Evolutionary conservation across 2,329 filamentous ascomycete genomes (phyloP).

Genomic region (Aspergillus tanneri): DNA sequence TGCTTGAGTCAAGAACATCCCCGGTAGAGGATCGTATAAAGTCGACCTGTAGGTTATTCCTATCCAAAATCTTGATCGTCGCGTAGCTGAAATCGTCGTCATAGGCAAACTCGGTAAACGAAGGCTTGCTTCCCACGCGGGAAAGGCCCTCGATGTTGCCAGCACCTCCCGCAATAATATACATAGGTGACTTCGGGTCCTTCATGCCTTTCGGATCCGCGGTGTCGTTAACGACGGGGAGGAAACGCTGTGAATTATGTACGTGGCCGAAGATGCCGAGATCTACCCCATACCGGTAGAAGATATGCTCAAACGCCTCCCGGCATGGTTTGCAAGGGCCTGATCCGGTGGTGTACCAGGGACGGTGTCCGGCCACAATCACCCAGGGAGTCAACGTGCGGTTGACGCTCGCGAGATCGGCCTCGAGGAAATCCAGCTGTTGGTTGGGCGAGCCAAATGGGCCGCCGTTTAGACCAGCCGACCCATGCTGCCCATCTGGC

Average conservation of each 20-base stretch:
- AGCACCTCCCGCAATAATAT: conserved; percentile 56
- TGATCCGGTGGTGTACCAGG: conserved; percentile 48
- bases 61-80: conserved; percentile 49
- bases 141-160: conserved; percentile 58
- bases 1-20: conserved; percentile 49
- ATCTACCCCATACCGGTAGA: conserved; percentile 59
- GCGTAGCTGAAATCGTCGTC: conserved; percentile 53
- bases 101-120: conserved; percentile 42
- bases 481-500: conserved; percentile 47
- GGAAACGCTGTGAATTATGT: conserved; percentile 58
- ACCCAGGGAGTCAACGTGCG: conserved; percentile 57
- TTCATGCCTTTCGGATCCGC: conserved; percentile 47
- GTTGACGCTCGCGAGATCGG: conserved; percentile 58
- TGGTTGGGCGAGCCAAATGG: conserved; percentile 52
- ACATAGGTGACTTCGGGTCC: conserved; percentile 56
- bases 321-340: conserved; percentile 50
- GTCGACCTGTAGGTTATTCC: conserved; percentile 49
- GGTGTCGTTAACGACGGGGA: conserved; percentile 34
- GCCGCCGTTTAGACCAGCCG: conserved; percentile 46
- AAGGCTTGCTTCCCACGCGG: conserved; percentile 42
- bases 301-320: conserved; percentile 53
- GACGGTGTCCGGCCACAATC: conserved; percentile 46
- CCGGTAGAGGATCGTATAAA: conserved; percentile 54
- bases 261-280: conserved; percentile 58
- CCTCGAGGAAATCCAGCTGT: conserved; percentile 56